Base-by-base conservation (phyloP, 225 moss, liverwort and hornwort species). In the Asterella californica region DNA sequence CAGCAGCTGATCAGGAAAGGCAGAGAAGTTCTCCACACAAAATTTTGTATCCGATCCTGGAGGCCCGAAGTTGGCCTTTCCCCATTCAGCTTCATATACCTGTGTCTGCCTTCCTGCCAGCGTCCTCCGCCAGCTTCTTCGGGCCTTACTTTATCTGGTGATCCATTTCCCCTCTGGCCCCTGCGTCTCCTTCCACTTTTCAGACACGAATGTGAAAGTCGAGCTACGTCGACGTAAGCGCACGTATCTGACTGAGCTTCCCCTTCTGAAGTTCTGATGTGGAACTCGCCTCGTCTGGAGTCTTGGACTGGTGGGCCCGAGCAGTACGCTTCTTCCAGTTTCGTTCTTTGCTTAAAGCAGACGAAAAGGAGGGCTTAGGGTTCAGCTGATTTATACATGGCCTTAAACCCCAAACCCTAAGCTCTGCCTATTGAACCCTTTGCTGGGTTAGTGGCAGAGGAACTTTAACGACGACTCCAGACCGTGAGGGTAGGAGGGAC, bases 371-470 rank as follows among this genome's bases (percentile, higher is more conserved):
- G 12, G 25, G 11, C 21, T 77, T 77, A 77, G 77, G 77, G 77
- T 64, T 77, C 27, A 47, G 63, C 2, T 62, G 9, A 12, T 7
- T 22, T 18, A 6, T 30, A 2, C 54, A 60, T 22, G 57, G 0
- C 2, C 64, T 64, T 76, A 77, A 77, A 77, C 77, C 77, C 77
- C 63, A 47, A 77, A 77, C 77, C 77, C 77, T 77, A 77, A 46
- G 57, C 32, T 25, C 57, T 76, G 2, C 7, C 29, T 32, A n/a
- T n/a, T 62, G 62, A 22, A 22, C 2, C 24, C 3, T 62, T 62
- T 6, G 3, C 10, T n/a, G 62, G 25, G 62, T n/a, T 9, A 29
- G 62, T 24, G 62, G 10, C 62, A 62, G 24, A 25, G 62, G 24
- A 9, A 29, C 30, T 7, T 7, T 2, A 30, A 64, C 27, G 6